Base-by-base conservation (phyloP, 2,329 filamentous ascomycete species). In the Cordyceps fumosorosea region DNA sequence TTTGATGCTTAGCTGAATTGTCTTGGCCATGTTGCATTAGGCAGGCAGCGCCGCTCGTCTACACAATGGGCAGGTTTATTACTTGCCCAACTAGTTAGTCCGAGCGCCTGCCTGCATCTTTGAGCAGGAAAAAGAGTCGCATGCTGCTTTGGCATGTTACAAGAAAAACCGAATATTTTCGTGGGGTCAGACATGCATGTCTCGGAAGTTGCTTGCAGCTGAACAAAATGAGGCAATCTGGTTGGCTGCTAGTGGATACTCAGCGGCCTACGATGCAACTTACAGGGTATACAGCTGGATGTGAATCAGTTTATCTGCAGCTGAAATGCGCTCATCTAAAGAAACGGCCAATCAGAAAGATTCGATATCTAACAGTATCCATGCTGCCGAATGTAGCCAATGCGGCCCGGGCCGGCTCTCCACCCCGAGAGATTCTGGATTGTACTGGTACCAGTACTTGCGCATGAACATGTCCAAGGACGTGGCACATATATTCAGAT, bases 141-240 rank as follows among this genome's bases (percentile, higher is more conserved):
- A n/a, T 2, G 2, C 14, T 18, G 16, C 3, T 26, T 29, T 29
- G 29, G 3, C 5, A 29, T 29, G 29, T 6, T 29, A 29, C 29
- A 29, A 29, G 29, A n/a, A 40, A 45, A 45, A 11, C 44, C 37
- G 20, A 26, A 1, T n/a, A n/a, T n/a, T 26, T 6, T 5, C 29
- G n/a, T 37, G 56, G 47, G 56, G 47, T 32, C 20, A 20, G 18
- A 51, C 2, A 60, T 60, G 57, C 48, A 45, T 32, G 57, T 60
- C 57, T 60, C 40, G 40, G 22, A 59, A 34, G 10, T 16, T 53
- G 40, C 24, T 7, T 34, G 37, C 37, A 60, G 57, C 57, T 60
- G 57, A 60, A 60, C 24, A 2, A 5, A 52, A 16, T 32, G 16
- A 7, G 11, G 8, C 4, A 29, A 44, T 44, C n/a, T 59, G 47